Evolutionary conservation across 768 basidiomycete genomes (phyloP).

Genomic region (Leucocoprinus leucothites): DNA sequence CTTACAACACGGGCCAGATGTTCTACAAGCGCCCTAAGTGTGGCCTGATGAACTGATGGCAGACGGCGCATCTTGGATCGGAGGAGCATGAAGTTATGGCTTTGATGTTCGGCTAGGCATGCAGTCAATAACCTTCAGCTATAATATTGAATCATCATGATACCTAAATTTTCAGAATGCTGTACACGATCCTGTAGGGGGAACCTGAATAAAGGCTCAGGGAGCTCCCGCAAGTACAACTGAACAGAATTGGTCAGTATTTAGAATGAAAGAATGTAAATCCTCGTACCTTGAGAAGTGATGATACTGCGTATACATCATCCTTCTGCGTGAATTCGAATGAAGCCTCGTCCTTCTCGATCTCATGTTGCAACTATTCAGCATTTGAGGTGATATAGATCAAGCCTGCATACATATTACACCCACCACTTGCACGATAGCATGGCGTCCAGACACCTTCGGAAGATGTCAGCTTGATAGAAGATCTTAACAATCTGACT

Average conservation of each 20-base stretch:
- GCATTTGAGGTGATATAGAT: not conserved
- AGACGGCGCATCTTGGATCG: conserved; percentile 85
- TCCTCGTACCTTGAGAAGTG: conserved; percentile 70
- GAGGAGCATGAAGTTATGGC: conserved; percentile 70
- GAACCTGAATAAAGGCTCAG: conserved; percentile 86
- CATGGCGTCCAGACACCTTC: conserved; percentile 82
- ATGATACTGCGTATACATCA: conserved; percentile 82
- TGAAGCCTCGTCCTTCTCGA: conserved; percentile 76
- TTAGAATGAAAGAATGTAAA: not conserved
- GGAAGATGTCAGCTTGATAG: not conserved
- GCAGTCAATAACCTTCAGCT: not conserved
- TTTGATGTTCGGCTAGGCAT: conserved; percentile 61
- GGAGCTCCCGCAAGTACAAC: conserved; percentile 82
- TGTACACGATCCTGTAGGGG: conserved; percentile 78
- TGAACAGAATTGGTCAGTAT: conserved; percentile 24
- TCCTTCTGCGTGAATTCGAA: conserved; percentile 77
- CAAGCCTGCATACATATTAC: not conserved
- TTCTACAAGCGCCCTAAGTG: conserved; percentile 76
- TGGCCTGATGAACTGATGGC: conserved; percentile 81
- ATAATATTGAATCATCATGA: conserved; percentile 13
- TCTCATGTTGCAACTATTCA: conserved; percentile 73
- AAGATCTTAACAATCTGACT: conserved; percentile 17
- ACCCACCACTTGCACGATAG: conserved; percentile 76
- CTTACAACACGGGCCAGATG: conserved; percentile 75
- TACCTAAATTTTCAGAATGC: conserved; percentile 76